Base-by-base conservation (phyloP, 2,329 filamentous ascomycete genomes). In the Fusarium setosum region DNA sequence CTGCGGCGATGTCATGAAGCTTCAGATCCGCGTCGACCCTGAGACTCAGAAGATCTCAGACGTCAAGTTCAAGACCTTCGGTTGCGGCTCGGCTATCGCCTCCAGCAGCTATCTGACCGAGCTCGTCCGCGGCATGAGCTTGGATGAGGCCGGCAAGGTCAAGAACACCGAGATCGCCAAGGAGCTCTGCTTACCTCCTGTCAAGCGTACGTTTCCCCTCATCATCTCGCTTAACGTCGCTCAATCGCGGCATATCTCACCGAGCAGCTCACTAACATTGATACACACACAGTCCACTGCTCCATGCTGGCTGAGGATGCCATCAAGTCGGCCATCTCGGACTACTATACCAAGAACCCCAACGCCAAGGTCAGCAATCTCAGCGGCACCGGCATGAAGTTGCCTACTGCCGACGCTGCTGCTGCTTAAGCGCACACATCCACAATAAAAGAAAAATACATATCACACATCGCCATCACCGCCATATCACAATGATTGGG, bases 141-240 rank as follows among this genome's bases (percentile, higher is more conserved):
- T 99, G 69, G 96, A 99, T 73, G 93, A 99, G 78, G 96, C 96
- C 31, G 90, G 90, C 54, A 91, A 92, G 82, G 92, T 99, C 73
- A 91, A 93, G 83, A 99, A 99, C 82, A 97, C 95, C 4, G 94
- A 99, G 81, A 99, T 99, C 76, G 96, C 96, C 34, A 96, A 97
- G 84, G 96, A 99, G 82, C 84, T 97, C 57, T 96, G 93, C 75
- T 81, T 96, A 74, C 93, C 93, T 32, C 93, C 93, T 63, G 93
- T 97, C 49, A 97, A 96, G 83, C 81, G 92, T 94, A 82, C 80
- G 90, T 88, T 31, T 32, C 23, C 47, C 54, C 45, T 32, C n/a
- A 18, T 38, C 37, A 31, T 37, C 17, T 23, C 42, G 6, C 7
- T 24, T n/a, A 31, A 4, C 10, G 26, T 41, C 21, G 29, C 29